Evolutionary conservation across 148 eudicot genomes (phyloP), one percentile per base, ranked within the genome.

Genomic region (Suaeda aralocaspica): DNA sequence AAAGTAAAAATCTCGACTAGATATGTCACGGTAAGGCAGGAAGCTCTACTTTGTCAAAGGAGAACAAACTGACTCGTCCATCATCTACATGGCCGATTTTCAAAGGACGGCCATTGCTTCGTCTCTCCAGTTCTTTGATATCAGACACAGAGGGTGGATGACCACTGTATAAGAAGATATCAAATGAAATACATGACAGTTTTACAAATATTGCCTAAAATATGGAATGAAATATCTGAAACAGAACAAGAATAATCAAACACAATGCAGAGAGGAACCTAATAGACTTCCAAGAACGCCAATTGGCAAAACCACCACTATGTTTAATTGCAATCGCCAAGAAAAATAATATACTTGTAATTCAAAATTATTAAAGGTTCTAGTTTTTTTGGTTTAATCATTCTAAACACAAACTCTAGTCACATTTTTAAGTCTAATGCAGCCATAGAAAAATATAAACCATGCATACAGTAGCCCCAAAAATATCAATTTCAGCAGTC

Each of bases 31-130:
- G 90, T 42, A 91, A 78, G 22, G 70, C 59, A 64, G 87, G 88
- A 68, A 91, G 94, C 59, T 85, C 90, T 33, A 81, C 84, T 76
- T 62, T 72, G 72, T 81, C 77, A 44, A 83, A 84, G 39, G 92
- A 77, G 72, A 91, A 83, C 81, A 87, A 85, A 81, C 88, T 87
- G n/a, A 91, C 87, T 61, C 87, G 87, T 41, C 90, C 97, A 74
- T 85, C 83, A 52, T 90, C 97, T 16, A 89, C 84, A 48, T 84
- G 82, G 59, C 82, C 85, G 48, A 88, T 75, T 72, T 81, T 87
- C 21, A 91, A 39, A 72, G 89, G 89, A 60, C 73, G 71, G 56
- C 82, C 85, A 26, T 72, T 78, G 70, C 82, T 83, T 28, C 44
- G 85, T 75, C 74, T 81, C 79, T 87, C 93, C 28, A 94, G 80